Evolutionary conservation across 2,329 filamentous ascomycete genomes (phyloP).

Genomic region (Lecanicillium sp.): DNA sequence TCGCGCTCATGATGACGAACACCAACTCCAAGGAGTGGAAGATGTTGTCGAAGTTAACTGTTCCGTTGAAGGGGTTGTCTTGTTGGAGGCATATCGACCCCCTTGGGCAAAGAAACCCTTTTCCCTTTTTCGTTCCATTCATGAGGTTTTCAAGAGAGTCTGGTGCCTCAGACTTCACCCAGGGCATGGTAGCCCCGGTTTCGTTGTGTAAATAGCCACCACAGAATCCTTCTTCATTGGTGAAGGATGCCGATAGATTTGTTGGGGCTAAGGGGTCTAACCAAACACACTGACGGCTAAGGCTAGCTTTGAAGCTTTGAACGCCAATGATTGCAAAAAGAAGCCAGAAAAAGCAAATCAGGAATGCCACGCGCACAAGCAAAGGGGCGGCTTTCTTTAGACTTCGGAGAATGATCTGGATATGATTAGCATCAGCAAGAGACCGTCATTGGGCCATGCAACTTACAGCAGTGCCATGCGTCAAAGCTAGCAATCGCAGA

Average conservation of each 20-base stretch:
- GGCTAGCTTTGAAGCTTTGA: slow-evolving; percentile 86
- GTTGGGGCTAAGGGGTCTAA: slow-evolving; percentile 52
- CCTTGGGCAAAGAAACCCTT: slow-evolving; percentile 81
- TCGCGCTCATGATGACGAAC: slow-evolving; percentile 97
- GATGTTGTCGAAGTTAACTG: slow-evolving; percentile 93
- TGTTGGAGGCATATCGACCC: slow-evolving; percentile 78
- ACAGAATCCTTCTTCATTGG: slow-evolving; percentile 67
- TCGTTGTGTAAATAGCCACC: slow-evolving; percentile 66
- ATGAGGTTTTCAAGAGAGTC: slow-evolving; percentile 36
- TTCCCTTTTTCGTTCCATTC: slow-evolving; percentile 47
- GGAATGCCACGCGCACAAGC: slow-evolving; percentile 84
- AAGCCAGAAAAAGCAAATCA: slow-evolving; percentile 96
- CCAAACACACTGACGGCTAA: slow-evolving; percentile 73
- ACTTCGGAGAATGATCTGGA: slow-evolving; percentile 75
- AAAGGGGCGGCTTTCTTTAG: slow-evolving; percentile 91
- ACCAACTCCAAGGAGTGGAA: slow-evolving; percentile 85
- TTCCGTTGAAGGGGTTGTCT: slow-evolving; percentile 70
- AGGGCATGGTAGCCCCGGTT: slow-evolving; percentile 53
- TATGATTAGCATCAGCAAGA: no score
- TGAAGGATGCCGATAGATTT: slow-evolving; percentile 47
- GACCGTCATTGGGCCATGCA: no score
- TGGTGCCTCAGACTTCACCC: slow-evolving; percentile 42
- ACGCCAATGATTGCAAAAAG: slow-evolving; percentile 94
- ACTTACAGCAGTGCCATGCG: slow-evolving; percentile 68
- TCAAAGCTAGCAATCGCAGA: slow-evolving; percentile 79